Evolutionary conservation across 768 basidiomycete species (phyloP).

Genomic region (Coprinopsis strossmayeri): DNA sequence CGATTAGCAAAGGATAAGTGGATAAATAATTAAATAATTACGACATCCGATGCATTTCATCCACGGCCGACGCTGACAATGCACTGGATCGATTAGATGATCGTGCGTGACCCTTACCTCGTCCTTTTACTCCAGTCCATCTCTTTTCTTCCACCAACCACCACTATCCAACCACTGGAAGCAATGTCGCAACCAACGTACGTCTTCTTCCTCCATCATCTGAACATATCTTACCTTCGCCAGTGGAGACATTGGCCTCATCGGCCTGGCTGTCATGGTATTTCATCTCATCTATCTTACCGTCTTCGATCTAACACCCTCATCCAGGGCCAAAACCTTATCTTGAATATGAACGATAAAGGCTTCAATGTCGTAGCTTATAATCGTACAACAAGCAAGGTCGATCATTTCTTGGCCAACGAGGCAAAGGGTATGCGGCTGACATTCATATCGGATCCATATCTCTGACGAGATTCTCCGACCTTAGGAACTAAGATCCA

Average conservation of each 20-base stretch:
- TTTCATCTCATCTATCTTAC: constrained; percentile 21
- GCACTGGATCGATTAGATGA: constrained; percentile 16
- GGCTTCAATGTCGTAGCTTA: constrained; percentile 96
- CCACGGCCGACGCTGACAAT: constrained; percentile 6
- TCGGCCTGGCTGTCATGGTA: constrained; percentile 99
- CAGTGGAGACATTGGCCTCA: constrained; percentile 96
- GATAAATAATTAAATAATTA: constrained; percentile 2
- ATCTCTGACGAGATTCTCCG: constrained; percentile 12
- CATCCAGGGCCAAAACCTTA: constrained; percentile 86
- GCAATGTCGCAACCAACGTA: constrained; percentile 35
- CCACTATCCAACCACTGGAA: constrained; percentile 30
- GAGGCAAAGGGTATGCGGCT: constrained; percentile 85
- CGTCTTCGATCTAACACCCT: constrained; percentile 10
- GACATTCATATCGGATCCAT: constrained; percentile 14
- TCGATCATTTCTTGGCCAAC: constrained; percentile 91
- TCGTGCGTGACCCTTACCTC: constrained; percentile 13
- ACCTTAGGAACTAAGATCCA: constrained; percentile 83
- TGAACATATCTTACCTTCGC: constrained; percentile 8
- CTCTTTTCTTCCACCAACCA: constrained; percentile 26
- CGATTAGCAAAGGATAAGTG: background rate
- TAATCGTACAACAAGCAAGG: constrained; percentile 96
- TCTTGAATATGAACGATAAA: constrained; percentile 99
- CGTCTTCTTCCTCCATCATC: constrained; percentile 11
- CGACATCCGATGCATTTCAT: background rate
- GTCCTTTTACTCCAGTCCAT: constrained; percentile 6